A percentile compares a stretch with the other conserved stretches of the same genome.
Evolutionary conservation across 208 protist species (phyloP).

Genomic region (Leptomonas seymouri): DNA sequence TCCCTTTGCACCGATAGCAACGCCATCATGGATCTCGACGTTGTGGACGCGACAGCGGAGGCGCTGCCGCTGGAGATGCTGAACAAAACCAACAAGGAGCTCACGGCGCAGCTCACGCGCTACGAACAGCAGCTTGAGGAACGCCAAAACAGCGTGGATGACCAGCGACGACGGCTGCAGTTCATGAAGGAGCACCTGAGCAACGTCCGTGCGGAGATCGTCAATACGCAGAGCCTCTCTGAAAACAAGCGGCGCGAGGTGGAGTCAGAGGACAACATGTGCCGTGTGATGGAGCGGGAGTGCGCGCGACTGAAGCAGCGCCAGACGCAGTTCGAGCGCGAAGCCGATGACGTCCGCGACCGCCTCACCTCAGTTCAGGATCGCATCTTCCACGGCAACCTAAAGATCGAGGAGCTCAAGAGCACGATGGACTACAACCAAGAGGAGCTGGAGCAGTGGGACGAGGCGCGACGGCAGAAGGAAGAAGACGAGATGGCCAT

Average conservation of each 20-base stretch:
- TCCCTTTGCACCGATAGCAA: not conserved
- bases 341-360: slow-evolving; percentile 68
- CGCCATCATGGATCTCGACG: slow-evolving; percentile 51
- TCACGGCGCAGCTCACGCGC: slow-evolving; percentile 82
- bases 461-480: slow-evolving; percentile 91
- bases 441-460: slow-evolving; percentile 96
- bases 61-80: slow-evolving; percentile 84
- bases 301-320: slow-evolving; percentile 72
- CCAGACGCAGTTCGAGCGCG: slow-evolving; percentile 45
- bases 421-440: slow-evolving; percentile 93
- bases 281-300: slow-evolving; percentile 87
- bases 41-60: slow-evolving; percentile 82
- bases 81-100: slow-evolving; percentile 86
- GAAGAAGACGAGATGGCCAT: slow-evolving; percentile 93
- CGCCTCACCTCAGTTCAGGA: slow-evolving; percentile 75
- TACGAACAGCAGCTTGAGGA: slow-evolving; percentile 66
- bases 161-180: slow-evolving; percentile 79
- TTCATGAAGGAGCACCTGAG: slow-evolving; percentile 93
- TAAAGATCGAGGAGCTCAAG: slow-evolving; percentile 92
- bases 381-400: slow-evolving; percentile 90
- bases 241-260: slow-evolving; percentile 92
- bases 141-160: slow-evolving; percentile 56
- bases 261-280: slow-evolving; percentile 92
- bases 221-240: slow-evolving; percentile 87
- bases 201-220: slow-evolving; percentile 90